Percentiles rank a stretch among this genome's conserved stretches.
Evolutionary conservation across 139 green algal genomes (phyloP).

Genomic region (Micractinium conductrix): DNA sequence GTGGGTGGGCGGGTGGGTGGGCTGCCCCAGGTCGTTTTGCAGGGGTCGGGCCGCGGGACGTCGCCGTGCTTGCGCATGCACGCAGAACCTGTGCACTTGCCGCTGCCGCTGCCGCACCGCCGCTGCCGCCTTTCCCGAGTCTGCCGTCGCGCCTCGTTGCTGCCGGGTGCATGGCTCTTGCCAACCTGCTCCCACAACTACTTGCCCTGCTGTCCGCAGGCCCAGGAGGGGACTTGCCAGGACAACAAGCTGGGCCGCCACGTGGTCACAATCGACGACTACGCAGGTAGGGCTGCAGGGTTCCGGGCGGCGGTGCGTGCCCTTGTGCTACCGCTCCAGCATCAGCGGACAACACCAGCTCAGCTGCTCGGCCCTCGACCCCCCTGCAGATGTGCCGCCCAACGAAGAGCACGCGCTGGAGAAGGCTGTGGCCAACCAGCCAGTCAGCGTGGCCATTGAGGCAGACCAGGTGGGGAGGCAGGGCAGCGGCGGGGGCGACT

Average conservation of each 20-base stretch:
- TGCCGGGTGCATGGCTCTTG: too few species aligned
- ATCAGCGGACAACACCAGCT: not conserved
- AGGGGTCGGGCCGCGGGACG: too few species aligned
- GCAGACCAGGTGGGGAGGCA: conserved; percentile 66
- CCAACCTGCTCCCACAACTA: too few species aligned
- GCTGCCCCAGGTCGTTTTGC: too few species aligned
- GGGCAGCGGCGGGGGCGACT: too few species aligned
- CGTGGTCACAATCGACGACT: conserved; percentile 88
- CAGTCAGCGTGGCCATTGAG: conserved; percentile 95
- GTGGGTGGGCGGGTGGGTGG: not conserved
- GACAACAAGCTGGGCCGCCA: conserved; percentile 60
- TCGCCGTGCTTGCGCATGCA: too few species aligned
- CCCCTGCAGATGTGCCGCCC: conserved; percentile 81
- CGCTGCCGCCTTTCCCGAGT: not conserved
- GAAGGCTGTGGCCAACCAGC: conserved; percentile 86
- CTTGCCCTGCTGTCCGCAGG: conserved; percentile 12
- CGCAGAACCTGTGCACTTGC: too few species aligned
- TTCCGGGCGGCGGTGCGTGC: too few species aligned
- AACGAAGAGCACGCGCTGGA: conserved; percentile 75
- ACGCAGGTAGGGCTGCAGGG: conserved; percentile 45
- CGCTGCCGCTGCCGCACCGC: not conserved
- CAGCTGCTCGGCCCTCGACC: not conserved
- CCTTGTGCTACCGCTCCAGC: not conserved
- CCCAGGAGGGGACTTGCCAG: conserved; percentile 61
- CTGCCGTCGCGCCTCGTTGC: not conserved